Percentiles rank a stretch among this genome's conserved stretches.
Evolutionary conservation across 164 flowering plant species (phyloP).

Genomic region (Akebia trifoliata): DNA sequence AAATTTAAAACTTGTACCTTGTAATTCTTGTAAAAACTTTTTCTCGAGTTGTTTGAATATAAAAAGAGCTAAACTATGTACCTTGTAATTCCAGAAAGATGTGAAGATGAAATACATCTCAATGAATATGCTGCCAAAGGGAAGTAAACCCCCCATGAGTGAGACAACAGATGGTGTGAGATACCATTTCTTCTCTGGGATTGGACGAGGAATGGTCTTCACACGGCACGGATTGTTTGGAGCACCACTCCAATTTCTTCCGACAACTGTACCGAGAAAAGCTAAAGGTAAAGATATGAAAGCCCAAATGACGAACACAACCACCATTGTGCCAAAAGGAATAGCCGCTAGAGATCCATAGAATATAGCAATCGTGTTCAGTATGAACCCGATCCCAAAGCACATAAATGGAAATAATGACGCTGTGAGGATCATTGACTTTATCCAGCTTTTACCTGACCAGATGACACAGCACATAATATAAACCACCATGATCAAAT

Average conservation of each 20-base stretch:
- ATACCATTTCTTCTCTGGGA: conserved; percentile 99
- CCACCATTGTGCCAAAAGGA: conserved; percentile 98
- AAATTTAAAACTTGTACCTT: too few species aligned
- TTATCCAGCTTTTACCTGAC: conserved; percentile 95
- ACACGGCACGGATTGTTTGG: conserved; percentile 99
- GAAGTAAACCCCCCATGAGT: conserved; percentile 96
- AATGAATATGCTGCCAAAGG: conserved; percentile 96
- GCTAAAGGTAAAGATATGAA: conserved; percentile 96
- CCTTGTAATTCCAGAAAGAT: conserved; percentile 99
- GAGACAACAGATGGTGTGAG: conserved; percentile 93
- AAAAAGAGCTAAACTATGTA: conserved; percentile 15
- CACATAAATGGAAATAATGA: conserved; percentile 73
- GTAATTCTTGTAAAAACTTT: too few species aligned
- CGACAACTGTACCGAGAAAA: conserved; percentile 96
- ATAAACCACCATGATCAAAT: neutral
- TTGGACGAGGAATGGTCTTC: conserved; percentile 98
- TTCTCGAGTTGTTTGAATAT: neutral
- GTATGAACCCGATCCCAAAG: conserved; percentile 71
- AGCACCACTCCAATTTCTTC: conserved; percentile 99
- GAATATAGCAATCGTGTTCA: conserved; percentile 94
- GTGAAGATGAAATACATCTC: conserved; percentile 99
- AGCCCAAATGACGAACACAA: conserved; percentile 93
- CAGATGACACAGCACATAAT: conserved; percentile 10
- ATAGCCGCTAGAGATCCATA: conserved; percentile 98
- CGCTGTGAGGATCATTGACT: conserved; percentile 93